Evolutionary conservation across 2,329 filamentous ascomycete genomes (phyloP).

Genomic region (Cercospora janseana): DNA sequence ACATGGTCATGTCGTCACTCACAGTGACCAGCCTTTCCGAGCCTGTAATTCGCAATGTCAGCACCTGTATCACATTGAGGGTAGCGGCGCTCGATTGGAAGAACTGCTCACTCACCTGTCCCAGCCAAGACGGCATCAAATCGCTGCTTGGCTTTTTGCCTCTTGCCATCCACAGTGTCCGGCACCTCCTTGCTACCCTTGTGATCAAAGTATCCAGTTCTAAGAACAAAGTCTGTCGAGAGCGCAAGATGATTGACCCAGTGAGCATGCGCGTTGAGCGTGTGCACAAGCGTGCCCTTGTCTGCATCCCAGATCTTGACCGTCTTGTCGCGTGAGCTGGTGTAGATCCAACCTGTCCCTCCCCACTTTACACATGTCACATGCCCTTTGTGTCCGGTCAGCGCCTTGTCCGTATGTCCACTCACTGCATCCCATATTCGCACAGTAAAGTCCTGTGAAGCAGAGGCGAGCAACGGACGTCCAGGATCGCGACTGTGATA

Average conservation of each 20-base stretch:
- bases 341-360: conserved; percentile 81
- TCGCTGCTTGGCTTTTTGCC: conserved; percentile 71
- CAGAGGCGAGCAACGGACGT: conserved; percentile 77
- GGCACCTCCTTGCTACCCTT: conserved; percentile 65
- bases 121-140: conserved; percentile 78
- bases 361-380: conserved; percentile 95
- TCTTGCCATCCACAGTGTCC: conserved; percentile 65
- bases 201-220: conserved; percentile 86
- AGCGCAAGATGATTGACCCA: conserved; percentile 95
- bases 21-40: conserved; percentile 85
- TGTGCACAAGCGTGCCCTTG: conserved; percentile 76
- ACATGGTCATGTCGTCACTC: conserved; percentile 94
- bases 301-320: conserved; percentile 85
- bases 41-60: conserved; percentile 42
- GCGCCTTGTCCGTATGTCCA: conserved; percentile 73
- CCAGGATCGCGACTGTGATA: conserved; percentile 76
- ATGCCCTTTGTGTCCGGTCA: conserved; percentile 83
- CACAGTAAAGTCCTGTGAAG: conserved; percentile 85
- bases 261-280: conserved; percentile 78
- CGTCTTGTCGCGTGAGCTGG: conserved; percentile 84
- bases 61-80: background rate
- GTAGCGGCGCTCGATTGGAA: background rate
- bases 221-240: conserved; percentile 84
- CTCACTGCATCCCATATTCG: conserved; percentile 82
- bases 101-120: conserved; percentile 21